Percentiles rank a stretch among this genome's conserved stretches.
Conservation (phyloP, 2,329 filamentous ascomycete species). For the Onygenales sp. region DNA sequence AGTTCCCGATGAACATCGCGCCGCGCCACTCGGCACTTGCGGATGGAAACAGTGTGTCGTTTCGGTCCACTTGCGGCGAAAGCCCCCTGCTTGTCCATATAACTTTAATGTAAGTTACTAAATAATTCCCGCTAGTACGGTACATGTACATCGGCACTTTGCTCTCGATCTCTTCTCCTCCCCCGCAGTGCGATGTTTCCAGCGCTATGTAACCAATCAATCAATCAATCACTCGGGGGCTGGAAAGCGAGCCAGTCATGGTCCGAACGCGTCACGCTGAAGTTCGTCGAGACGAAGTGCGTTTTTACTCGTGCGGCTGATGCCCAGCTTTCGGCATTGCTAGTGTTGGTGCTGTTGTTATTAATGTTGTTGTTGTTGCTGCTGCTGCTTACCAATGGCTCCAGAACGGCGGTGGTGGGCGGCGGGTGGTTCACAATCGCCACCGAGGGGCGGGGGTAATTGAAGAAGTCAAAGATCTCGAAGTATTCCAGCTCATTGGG, state of each 20-base stretch:
- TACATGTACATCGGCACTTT: no score
- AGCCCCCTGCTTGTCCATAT: no score
- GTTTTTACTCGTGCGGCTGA: background rate
- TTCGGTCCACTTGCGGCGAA: no score
- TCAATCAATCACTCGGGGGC: slow-evolving; percentile 1
- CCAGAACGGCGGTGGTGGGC: background rate
- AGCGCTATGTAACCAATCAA: background rate
- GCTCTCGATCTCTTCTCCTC: no score
- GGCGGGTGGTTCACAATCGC: background rate
- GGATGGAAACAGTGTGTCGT: no score
- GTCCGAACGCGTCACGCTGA: background rate
- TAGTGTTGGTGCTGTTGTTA: no score
- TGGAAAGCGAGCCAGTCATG: slow-evolving; percentile 3
- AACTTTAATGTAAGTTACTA: no score
- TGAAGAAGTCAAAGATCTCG: slow-evolving; percentile 40
- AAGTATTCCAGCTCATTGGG: slow-evolving; percentile 36
- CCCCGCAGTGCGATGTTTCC: no score
- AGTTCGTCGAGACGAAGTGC: slow-evolving; percentile 1
- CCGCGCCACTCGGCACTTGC: no score
- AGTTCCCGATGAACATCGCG: no score
- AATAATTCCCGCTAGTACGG: no score
- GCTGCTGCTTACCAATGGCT: background rate
- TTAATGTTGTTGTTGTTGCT: no score
- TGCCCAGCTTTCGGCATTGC: background rate
- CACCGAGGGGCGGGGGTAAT: slow-evolving; percentile 23